These are phyloP conservation scores for Ustilago vetiveriae DNA, from an alignment of 1,284 basidiomycete species.

Conservation along the genomic window DNA sequence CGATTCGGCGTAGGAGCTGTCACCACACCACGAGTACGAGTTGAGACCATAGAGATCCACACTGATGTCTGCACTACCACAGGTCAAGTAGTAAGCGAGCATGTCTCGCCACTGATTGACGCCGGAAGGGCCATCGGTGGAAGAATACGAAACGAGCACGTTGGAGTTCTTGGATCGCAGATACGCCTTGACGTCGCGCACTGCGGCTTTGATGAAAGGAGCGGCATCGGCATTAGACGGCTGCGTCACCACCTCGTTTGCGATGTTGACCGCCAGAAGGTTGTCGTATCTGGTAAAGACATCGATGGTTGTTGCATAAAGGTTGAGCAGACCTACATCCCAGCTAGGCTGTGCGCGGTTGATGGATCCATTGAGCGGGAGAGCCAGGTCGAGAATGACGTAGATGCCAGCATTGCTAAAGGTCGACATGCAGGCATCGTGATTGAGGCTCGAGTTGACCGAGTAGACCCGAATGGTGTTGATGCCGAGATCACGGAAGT, in stretches of 20 bases:
- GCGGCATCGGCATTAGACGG: slow-evolving; percentile 75
- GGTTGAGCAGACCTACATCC: slow-evolving; percentile 82
- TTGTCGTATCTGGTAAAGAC: slow-evolving; percentile 70
- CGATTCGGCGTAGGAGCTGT: slow-evolving; percentile 72
- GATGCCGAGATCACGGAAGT: slow-evolving; percentile 72
- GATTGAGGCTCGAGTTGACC: slow-evolving; percentile 81
- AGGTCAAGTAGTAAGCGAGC: slow-evolving; percentile 82
- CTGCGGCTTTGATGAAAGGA: slow-evolving; percentile 88
- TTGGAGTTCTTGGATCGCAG: slow-evolving; percentile 72
- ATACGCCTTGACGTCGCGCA: slow-evolving; percentile 85
- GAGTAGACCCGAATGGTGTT: slow-evolving; percentile 75
- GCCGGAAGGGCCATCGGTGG: slow-evolving; percentile 78
- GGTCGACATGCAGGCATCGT: slow-evolving; percentile 83
- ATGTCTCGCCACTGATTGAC: slow-evolving; percentile 68
- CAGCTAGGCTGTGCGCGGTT: slow-evolving; percentile 79
- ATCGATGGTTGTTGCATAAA: slow-evolving; percentile 81
- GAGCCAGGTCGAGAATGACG: slow-evolving; percentile 86
- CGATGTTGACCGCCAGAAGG: slow-evolving; percentile 76
- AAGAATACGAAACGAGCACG: slow-evolving; percentile 83
- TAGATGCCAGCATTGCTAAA: slow-evolving; percentile 85
- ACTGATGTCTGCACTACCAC: slow-evolving; percentile 76
- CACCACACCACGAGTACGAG: slow-evolving; percentile 76
- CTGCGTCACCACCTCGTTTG: slow-evolving; percentile 83
- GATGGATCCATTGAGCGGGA: slow-evolving; percentile 86
- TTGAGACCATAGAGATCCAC: slow-evolving; percentile 81